Evolutionary conservation across 306 rosid species (phyloP), one percentile per base, ranked within the genome.

Genomic region (Coriaria nepalensis): DNA sequence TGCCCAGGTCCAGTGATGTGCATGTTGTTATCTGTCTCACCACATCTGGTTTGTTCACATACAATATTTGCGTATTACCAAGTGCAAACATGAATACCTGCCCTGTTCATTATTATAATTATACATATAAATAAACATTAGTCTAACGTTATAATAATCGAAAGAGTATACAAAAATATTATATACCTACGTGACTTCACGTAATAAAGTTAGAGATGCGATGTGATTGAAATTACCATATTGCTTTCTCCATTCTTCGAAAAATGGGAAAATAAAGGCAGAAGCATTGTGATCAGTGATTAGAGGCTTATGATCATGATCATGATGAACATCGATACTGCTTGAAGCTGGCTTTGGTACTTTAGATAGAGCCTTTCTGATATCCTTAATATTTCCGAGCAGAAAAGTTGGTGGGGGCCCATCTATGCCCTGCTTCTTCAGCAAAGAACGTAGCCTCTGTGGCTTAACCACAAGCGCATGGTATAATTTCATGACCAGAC

Each of bases 21-120:
- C 70, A 53, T 35, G 63, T 82, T 61, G 73, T 85, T 76, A 90
- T 49, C 56, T 90, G 92, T 61, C 68, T 73, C 62, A 90, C 85
- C 2, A 90, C 54, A 61, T 82, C 98, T 12, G 86, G 85, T 51
- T 77, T 63, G 79, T 82, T 90, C 52, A 86, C 78, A 47, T 77
- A 85, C 14, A 90, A 33, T 34, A 84, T 95, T 36, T 79, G 95
- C 70, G 76, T 73, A 78, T 54, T 66, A 55, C 98, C 95, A 10
- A 87, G 71, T 6, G 98, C 77, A 59, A 84, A 90, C 2, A 87
- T 85, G 63, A 81, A 90, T 47, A 44, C 98, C 98, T 90, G 75
- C 68, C 68, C 10, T 43, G 7, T 37, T 29, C 54, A 32, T 8
- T 0, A 13, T 6, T 6, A 47, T 47, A 36, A 35, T 8, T 13